A percentile compares a stretch with the other conserved stretches of the same genome.
Conservation (phyloP, 805 yeast genomes). For the Clavispora asparagi region DNA sequence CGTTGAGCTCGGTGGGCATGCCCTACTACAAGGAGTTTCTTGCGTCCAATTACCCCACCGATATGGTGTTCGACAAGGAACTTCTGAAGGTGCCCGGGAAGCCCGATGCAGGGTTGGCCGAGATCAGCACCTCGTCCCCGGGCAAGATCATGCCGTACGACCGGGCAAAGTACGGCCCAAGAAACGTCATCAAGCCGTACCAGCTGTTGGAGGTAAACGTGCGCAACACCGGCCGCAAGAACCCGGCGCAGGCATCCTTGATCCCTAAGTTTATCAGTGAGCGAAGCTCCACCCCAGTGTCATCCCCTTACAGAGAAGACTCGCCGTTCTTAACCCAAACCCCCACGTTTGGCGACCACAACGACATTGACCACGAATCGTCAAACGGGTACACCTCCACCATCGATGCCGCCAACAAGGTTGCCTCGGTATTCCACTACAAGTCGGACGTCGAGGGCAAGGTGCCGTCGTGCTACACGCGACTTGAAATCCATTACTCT, state of each 20-base stretch:
- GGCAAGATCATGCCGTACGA: slow-evolving; percentile 39
- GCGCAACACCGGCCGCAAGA: slow-evolving; percentile 8
- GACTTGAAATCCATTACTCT: slow-evolving; percentile 74
- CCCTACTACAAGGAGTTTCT: slow-evolving; percentile 79
- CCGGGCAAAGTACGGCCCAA: slow-evolving; percentile 48
- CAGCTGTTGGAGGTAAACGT: slow-evolving; percentile 24
- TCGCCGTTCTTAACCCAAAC: slow-evolving; percentile 7
- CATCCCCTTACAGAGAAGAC: slow-evolving; percentile 9
- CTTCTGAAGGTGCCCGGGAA: slow-evolving; percentile 54
- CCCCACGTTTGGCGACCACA: slow-evolving; percentile 7
- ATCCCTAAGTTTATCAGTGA: slow-evolving; percentile 63
- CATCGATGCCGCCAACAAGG: slow-evolving; percentile 1
- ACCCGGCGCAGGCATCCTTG: slow-evolving; percentile 9
- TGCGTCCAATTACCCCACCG: slow-evolving; percentile 75
- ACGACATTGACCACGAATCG: slow-evolving; percentile 8
- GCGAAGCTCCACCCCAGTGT: slow-evolving; percentile 11
- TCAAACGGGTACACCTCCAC: slow-evolving; percentile 6
- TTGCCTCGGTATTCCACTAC: slow-evolving; percentile 17
- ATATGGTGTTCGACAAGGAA: slow-evolving; percentile 53
- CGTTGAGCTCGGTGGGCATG: slow-evolving; percentile 73
- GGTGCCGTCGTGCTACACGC: slow-evolving; percentile 71
- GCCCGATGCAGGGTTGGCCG: slow-evolving; percentile 45
- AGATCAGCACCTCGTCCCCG: not conserved
- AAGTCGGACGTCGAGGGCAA: slow-evolving; percentile 11
- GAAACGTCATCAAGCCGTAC: slow-evolving; percentile 46